Conservation (phyloP, 495 filamentous ascomycete species). For the Chaetomium cochliodes region DNA sequence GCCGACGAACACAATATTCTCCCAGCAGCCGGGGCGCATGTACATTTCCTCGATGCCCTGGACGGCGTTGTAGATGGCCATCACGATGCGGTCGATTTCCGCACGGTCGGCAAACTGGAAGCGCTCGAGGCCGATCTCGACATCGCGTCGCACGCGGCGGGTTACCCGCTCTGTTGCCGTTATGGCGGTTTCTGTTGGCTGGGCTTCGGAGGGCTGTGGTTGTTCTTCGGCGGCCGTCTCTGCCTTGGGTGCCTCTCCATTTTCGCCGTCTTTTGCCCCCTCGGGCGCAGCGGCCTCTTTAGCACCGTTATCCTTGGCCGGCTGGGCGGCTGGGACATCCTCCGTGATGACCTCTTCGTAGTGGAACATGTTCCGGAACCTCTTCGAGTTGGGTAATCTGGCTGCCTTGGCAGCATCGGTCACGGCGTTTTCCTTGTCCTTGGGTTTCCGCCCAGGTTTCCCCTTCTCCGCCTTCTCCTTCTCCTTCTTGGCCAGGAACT, state of each 20-base stretch:
- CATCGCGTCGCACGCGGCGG: constrained; percentile 60
- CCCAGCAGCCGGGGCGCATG: constrained; percentile 83
- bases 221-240: constrained; percentile 14
- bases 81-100: constrained; percentile 75
- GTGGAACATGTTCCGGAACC: constrained; percentile 71
- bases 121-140: constrained; percentile 84
- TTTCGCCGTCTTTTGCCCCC: constrained; percentile 16
- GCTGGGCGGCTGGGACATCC: constrained; percentile 45
- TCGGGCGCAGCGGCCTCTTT: constrained; percentile 31
- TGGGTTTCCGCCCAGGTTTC: constrained; percentile 46
- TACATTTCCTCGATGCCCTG: constrained; percentile 73
- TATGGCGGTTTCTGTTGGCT: constrained; percentile 21
- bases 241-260: constrained; percentile 19
- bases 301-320: constrained; percentile 28
- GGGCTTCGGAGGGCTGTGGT: constrained; percentile 11
- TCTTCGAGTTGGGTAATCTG: constrained; percentile 78
- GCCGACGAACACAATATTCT: constrained; percentile 81
- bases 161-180: constrained; percentile 37
- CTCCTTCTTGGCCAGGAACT: constrained; percentile 87
- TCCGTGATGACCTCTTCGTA: constrained; percentile 75
- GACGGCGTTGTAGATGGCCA: constrained; percentile 77
- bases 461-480: constrained; percentile 80
- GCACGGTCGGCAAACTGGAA: constrained; percentile 75
- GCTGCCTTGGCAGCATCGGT: constrained; percentile 52
- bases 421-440: constrained; percentile 60